Base-by-base conservation (phyloP, 2,329 filamentous ascomycete species). In the Venturia pyrina region DNA sequence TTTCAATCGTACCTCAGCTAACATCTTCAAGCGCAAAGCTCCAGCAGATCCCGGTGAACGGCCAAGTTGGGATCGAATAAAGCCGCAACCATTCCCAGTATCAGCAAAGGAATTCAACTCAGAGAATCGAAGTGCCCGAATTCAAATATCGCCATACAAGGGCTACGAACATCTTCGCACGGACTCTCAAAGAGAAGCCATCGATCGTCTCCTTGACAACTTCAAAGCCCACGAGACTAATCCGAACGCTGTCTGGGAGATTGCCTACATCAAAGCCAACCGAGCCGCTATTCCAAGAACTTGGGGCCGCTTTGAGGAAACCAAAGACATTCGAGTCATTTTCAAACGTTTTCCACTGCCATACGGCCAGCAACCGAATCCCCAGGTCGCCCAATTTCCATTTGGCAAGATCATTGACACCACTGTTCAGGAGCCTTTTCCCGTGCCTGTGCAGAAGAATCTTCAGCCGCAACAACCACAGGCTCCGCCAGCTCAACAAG, bases 1-100 rank as follows among this genome's bases (percentile, higher is more conserved):
- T 1, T 8, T 61, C n/a, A 11, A 21, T 61, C 34, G 34, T 41
- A 2, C 34, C 41, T 61, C 17, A 7, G n/a, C 59, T 61, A 43
- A 61, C 59, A 61, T 41, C 17, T 19, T 15, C 21, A 41, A 61
- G 59, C 59, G 59, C 24, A 61, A 61, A 41, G 59, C 34, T 61
- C 37, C 41, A 41, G 37, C 34, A 21, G 59, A 61, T 24, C 59
- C 59, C 17, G 59, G 59, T 8, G 37, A 61, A 61, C 34, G 59
- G 11, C 59, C 59, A 61, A 61, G 59, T 61, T 61, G 59, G 59
- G 34, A 41, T 41, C 59, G 59, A 43, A 44, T 61, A n/a, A 61
- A 61, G 59, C 34, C 37, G 37, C 37, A 41, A 24, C 59, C 59
- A 15, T 61, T 61, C 28, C 21, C 59, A 41, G 59, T 61, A 4